Conservation (phyloP, 805 yeast species). For the Starmerella khaoyaiensis region DNA sequence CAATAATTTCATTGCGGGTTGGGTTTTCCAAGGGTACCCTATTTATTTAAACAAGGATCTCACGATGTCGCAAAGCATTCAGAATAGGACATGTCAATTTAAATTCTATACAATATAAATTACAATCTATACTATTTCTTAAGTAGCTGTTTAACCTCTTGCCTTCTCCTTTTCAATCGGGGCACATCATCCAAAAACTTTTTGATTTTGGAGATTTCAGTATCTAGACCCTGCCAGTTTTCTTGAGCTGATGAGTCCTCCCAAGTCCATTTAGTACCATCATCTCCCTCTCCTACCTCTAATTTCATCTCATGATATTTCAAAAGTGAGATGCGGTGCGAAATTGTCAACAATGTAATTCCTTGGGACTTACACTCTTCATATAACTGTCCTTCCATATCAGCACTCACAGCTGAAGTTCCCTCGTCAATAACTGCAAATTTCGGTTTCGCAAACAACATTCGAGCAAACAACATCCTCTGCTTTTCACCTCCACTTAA, state of each 20-base stretch:
- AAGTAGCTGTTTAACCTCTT: conserved; percentile 37
- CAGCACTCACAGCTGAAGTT: conserved; percentile 84
- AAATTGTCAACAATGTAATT: conserved; percentile 67
- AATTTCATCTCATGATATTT: conserved; percentile 72
- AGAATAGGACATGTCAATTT: too few relatives aligned
- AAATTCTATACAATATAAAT: too few relatives aligned
- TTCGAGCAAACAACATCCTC: conserved; percentile 75
- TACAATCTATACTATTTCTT: not conserved
- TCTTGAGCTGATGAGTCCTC: conserved; percentile 55
- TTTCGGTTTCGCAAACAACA: conserved; percentile 63
- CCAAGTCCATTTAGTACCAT: conserved; percentile 38
- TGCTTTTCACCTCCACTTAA: conserved; percentile 95
- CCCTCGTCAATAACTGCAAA: conserved; percentile 83
- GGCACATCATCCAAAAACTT: conserved; percentile 46
- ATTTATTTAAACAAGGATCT: too few relatives aligned
- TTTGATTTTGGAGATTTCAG: conserved; percentile 59
- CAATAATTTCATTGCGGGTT: conserved; percentile 10
- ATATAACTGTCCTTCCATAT: conserved; percentile 76
- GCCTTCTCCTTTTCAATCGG: conserved; percentile 46
- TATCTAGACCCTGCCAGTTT: conserved; percentile 54
- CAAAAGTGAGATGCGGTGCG: conserved; percentile 71
- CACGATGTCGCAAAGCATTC: too few relatives aligned
- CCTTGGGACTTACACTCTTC: conserved; percentile 56
- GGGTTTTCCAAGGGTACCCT: too few relatives aligned
- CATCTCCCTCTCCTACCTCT: conserved; percentile 47